Percentiles rank a stretch among this genome's conserved stretches.
Evolutionary conservation across 768 basidiomycete genomes (phyloP).

Genomic region (Lyophyllum atratum): DNA sequence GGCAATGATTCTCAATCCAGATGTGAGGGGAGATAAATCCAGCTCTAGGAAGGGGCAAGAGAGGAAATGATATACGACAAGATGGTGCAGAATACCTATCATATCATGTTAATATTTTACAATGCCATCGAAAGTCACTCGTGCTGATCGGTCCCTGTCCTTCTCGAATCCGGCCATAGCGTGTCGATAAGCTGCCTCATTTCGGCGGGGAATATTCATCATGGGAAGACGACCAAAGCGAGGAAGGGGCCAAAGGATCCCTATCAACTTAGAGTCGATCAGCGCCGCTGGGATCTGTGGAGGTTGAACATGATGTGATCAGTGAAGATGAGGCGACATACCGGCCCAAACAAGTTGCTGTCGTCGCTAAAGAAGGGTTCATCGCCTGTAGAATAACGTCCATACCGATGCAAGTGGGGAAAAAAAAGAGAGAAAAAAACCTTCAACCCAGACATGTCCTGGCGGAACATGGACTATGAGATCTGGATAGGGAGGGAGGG

Average conservation of each 20-base stretch:
- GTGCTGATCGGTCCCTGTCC: conserved; percentile 36
- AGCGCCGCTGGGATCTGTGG: conserved; percentile 46
- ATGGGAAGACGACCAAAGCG: conserved; percentile 40
- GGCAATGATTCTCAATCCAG: neutral
- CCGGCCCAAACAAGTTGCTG: conserved; percentile 74
- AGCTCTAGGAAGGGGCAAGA: neutral
- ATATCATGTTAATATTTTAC: conserved; percentile 1
- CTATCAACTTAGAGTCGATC: conserved; percentile 50
- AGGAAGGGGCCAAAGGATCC: conserved; percentile 53
- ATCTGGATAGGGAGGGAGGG: conserved; percentile 69
- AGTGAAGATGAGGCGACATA: conserved; percentile 29
- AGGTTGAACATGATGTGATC: neutral
- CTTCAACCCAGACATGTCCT: conserved; percentile 79
- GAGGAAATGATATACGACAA: neutral
- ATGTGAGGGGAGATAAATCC: neutral
- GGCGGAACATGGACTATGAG: conserved; percentile 53
- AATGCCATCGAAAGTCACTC: conserved; percentile 29
- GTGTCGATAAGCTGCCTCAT: conserved; percentile 26
- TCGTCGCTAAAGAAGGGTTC: conserved; percentile 68
- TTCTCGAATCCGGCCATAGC: conserved; percentile 41
- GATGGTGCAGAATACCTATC: neutral
- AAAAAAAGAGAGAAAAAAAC: conserved; percentile 30
- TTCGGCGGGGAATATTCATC: conserved; percentile 7
- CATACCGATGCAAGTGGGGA: neutral
- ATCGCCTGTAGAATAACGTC: conserved; percentile 45